Evolutionary conservation across 2,329 filamentous ascomycete species (phyloP), one percentile per base, ranked within the genome.

Genomic region (Geoglossum cookeanum): DNA sequence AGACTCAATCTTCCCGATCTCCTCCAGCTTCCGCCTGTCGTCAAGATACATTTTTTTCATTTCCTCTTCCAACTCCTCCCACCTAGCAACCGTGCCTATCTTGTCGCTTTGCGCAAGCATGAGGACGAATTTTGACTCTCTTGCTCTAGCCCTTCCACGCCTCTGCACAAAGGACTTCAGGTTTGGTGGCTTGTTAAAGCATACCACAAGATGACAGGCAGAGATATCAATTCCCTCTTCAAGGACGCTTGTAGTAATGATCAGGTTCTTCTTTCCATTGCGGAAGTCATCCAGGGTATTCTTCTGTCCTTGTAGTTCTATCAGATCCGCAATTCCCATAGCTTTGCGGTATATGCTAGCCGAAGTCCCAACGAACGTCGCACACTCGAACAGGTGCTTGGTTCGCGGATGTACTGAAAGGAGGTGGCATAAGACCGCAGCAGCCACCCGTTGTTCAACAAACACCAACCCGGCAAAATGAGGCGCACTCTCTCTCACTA

Each of bases 1-100:
- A 56, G 75, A 70, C 60, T 86, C 80, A 3, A 78, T 62, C 1
- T 70, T 62, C 52, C 74, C 65, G 0, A 79, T 65, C 13, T 72
- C 65, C 22, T 73, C 64, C 0, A 75, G 65, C 55, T 76, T 68
- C 27, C 83, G 74, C 59, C 76, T 67, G 4, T 88, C 80, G 49
- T 86, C 76, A 60, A 82, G 76, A 63, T 87, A 94, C 0, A 76
- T 75, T 52, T 69, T 65, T 62, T 81, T 85, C 83, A 95, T 89
- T n/a, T 79, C 72, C 2, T 74, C 67, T 65, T 96, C 91, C 15
- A 92, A 72, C 0, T 66, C 64, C 30, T 79, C 71, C 84, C 87
- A 94, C 30, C 77, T 73, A 2, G 67, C 62, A 1, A 74, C 61
- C 49, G 67, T 64, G 30, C 64, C 27, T 8, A 22, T 58, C 1